Percentiles rank a stretch among this genome's conserved stretches.
Evolutionary conservation across 75 land plant genomes (phyloP).

Genomic region (Adiantum capillusveneris): DNA sequence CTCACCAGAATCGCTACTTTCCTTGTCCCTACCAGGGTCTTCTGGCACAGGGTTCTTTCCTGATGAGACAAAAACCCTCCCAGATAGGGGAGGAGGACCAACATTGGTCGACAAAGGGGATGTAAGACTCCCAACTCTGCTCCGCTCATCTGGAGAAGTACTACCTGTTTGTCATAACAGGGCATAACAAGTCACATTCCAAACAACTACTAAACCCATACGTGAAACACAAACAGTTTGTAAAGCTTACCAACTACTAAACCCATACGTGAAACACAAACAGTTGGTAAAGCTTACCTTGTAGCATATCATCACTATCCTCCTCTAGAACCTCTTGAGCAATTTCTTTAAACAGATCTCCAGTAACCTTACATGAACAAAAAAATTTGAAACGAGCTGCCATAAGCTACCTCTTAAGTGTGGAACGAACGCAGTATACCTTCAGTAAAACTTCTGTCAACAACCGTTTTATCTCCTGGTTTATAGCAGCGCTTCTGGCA

Average conservation of each 20-base stretch:
- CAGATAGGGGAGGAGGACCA: slow-evolving; percentile 32
- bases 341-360: slow-evolving; percentile 92
- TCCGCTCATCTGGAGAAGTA: background rate
- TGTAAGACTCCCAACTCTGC: slow-evolving; percentile 7
- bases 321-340: slow-evolving; percentile 88
- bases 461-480: slow-evolving; percentile 89
- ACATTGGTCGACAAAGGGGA: slow-evolving; percentile 24
- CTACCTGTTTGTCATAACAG: no score
- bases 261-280: no score
- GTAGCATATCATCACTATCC: slow-evolving; percentile 36
- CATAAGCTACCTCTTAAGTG: no score
- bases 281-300: slow-evolving; percentile 40
- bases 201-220: no score
- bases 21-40: slow-evolving; percentile 23
- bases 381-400: background rate
- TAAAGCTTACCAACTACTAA: no score
- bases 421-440: slow-evolving; percentile 41
- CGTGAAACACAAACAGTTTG: no score
- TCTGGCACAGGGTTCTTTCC: slow-evolving; percentile 11
- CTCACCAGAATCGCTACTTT: slow-evolving; percentile 35
- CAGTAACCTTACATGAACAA: slow-evolving; percentile 58
- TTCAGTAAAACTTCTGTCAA: slow-evolving; percentile 93
- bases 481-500: slow-evolving; percentile 72
- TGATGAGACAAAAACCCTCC: slow-evolving; percentile 47
- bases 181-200: no score